Conservation (phyloP, 2,329 filamentous ascomycete genomes). For the Trichoderma hamatum region DNA sequence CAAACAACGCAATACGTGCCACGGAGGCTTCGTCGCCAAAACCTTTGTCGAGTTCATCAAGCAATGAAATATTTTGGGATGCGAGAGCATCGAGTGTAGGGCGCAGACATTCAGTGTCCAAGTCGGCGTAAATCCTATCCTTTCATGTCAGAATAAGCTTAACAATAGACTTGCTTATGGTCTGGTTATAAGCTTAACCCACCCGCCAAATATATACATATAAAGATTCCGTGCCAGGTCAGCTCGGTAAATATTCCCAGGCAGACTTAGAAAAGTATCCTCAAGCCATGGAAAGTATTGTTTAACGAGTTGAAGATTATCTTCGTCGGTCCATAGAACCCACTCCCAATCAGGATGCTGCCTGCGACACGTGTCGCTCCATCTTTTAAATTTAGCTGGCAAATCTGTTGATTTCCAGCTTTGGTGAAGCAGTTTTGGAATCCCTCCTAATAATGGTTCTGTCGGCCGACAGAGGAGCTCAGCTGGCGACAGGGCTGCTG, state of each 20-base stretch:
- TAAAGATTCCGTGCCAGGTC: conserved; percentile 41
- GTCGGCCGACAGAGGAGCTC: not conserved
- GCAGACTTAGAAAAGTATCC: conserved; percentile 36
- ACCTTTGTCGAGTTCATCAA: not conserved
- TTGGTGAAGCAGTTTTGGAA: conserved; percentile 46
- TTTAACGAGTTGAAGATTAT: conserved; percentile 40
- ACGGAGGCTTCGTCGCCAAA: not conserved
- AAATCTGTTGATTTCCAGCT: conserved; percentile 35
- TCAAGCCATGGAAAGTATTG: conserved; percentile 40
- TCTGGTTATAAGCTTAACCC: conserved; percentile 15
- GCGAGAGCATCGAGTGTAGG: conserved; percentile 31
- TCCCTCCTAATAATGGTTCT: not conserved
- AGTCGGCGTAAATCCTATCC: conserved; percentile 30
- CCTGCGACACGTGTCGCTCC: conserved; percentile 39
- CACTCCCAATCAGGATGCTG: conserved; percentile 42
- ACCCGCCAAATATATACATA: conserved; percentile 43
- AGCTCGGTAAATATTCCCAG: conserved; percentile 39
- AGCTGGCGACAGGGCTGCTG: not conserved
- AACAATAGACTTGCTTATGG: not conserved
- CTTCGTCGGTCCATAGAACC: conserved; percentile 43
- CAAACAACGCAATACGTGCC: conserved; percentile 34
- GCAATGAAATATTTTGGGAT: not conserved
- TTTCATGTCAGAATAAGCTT: not conserved
- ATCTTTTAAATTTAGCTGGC: conserved; percentile 36
- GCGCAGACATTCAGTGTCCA: conserved; percentile 38